Conservation (phyloP, 192 early-diverging fungal genomes). For the Endogone sp. region DNA sequence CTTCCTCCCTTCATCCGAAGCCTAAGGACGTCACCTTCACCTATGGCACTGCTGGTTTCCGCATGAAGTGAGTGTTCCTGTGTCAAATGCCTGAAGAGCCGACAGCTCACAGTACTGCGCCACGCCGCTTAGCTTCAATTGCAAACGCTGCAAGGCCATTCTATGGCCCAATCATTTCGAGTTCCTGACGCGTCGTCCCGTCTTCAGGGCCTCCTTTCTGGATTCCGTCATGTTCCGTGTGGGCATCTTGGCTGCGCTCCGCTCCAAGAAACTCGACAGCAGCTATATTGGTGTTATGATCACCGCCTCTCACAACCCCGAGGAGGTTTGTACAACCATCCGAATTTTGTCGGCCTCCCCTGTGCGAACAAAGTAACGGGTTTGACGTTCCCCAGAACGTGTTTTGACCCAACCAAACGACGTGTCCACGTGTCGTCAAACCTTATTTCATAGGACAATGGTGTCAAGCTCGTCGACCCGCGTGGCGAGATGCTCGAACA, state of each 20-base stretch:
- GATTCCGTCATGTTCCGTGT: constrained; percentile 92
- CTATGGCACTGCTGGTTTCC: constrained; percentile 98
- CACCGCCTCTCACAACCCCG: constrained; percentile 98
- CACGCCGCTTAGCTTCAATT: constrained; percentile 1
- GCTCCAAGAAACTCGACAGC: constrained; percentile 84
- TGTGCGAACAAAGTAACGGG: neutral
- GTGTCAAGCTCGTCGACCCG: constrained; percentile 97
- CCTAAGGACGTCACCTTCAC: constrained; percentile 52
- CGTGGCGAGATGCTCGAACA: constrained; percentile 98
- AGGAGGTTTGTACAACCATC: constrained; percentile 43
- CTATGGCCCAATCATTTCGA: neutral
- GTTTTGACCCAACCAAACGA: neutral
- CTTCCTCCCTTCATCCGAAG: constrained; percentile 71
- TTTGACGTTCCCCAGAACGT: constrained; percentile 2
- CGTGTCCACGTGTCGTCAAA: neutral
- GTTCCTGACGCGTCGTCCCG: constrained; percentile 4
- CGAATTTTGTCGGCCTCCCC: neutral
- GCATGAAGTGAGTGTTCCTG: constrained; percentile 68
- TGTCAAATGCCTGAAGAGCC: too few relatives aligned
- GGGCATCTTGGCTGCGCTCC: constrained; percentile 86
- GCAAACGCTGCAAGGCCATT: neutral
- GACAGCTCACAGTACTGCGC: neutral
- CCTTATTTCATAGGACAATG: constrained; percentile 75
- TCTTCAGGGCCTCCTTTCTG: constrained; percentile 71
- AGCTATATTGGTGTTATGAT: constrained; percentile 94